Conservation (phyloP, 1,284 basidiomycete genomes). For the Takashimella tepidaria region DNA sequence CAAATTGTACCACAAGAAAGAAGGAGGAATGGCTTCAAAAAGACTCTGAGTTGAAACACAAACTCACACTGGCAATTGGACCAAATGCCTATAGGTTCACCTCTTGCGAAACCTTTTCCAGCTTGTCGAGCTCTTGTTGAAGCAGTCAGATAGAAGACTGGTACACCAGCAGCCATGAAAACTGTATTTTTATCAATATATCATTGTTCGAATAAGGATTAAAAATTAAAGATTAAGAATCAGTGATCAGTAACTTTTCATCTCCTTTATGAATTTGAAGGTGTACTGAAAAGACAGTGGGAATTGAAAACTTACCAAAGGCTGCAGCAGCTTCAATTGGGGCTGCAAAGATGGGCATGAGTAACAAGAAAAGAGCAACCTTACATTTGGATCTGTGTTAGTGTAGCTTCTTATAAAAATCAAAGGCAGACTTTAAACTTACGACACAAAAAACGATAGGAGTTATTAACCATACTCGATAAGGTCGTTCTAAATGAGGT, state of each 20-base stretch:
- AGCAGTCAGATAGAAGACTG: constrained; percentile 75
- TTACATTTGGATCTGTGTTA: constrained; percentile 45
- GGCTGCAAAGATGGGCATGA: constrained; percentile 92
- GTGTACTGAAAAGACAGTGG: too few species aligned
- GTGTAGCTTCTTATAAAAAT: too few species aligned
- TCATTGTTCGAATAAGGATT: too few species aligned
- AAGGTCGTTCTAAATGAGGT: constrained; percentile 81
- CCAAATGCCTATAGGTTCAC: constrained; percentile 13
- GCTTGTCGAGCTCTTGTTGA: constrained; percentile 16
- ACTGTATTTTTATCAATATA: constrained; percentile 20
- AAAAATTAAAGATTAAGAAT: too few species aligned
- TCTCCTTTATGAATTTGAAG: neutral
- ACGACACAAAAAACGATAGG: constrained; percentile 87
- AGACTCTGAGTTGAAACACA: neutral
- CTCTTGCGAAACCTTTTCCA: constrained; percentile 10
- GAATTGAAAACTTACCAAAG: constrained; percentile 56
- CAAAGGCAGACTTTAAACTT: constrained; percentile 48
- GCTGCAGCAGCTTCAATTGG: constrained; percentile 83
- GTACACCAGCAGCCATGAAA: constrained; percentile 59
- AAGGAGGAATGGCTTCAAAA: too few species aligned
- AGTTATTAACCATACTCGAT: constrained; percentile 84
- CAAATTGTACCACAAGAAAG: neutral
- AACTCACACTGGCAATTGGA: constrained; percentile 22
- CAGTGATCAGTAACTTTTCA: too few species aligned
- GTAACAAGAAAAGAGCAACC: constrained; percentile 85